These are phyloP conservation scores for Kickxella alabastrina DNA, from an alignment of 192 early-diverging fungal species.

Conservation along the genomic window DNA sequence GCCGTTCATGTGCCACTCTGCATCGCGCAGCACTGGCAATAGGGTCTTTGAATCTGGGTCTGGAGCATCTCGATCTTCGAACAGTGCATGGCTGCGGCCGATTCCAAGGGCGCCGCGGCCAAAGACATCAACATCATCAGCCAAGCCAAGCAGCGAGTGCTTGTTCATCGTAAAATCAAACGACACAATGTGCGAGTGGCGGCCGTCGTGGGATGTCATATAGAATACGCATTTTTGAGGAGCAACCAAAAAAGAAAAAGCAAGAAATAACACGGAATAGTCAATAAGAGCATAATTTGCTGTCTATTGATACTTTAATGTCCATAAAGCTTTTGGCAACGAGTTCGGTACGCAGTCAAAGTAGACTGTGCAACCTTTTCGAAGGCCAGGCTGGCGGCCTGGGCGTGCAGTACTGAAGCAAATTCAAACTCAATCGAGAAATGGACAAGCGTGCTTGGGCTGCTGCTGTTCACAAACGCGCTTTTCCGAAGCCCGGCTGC, in stretches of 20 bases:
- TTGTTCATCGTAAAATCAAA: background rate
- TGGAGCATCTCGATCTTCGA: background rate
- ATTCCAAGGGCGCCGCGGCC: background rate
- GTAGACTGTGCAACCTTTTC: slow-evolving; percentile 62
- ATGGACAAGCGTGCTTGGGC: slow-evolving; percentile 49
- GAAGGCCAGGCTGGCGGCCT: slow-evolving; percentile 75
- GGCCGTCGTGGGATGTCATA: slow-evolving; percentile 31
- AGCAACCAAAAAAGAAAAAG: too few relatives aligned
- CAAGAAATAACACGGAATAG: too few relatives aligned
- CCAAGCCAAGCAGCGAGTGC: background rate
- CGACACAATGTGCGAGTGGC: slow-evolving; percentile 9
- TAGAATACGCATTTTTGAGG: too few relatives aligned
- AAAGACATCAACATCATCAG: background rate
- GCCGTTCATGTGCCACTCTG: slow-evolving; percentile 3
- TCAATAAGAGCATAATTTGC: too few relatives aligned
- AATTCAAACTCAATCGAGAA: slow-evolving; percentile 84
- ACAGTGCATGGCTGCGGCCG: background rate
- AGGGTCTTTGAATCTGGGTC: background rate
- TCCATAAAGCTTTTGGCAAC: slow-evolving; percentile 31
- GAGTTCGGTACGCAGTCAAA: slow-evolving; percentile 30
- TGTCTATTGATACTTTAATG: background rate
- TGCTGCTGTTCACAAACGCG: background rate
- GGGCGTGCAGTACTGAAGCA: slow-evolving; percentile 71
- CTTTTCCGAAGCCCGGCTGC: too few relatives aligned
- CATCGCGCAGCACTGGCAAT: slow-evolving; percentile 4